Base-by-base conservation (phyloP, 306 rosid species). In the Begonia peltatifolia region DNA sequence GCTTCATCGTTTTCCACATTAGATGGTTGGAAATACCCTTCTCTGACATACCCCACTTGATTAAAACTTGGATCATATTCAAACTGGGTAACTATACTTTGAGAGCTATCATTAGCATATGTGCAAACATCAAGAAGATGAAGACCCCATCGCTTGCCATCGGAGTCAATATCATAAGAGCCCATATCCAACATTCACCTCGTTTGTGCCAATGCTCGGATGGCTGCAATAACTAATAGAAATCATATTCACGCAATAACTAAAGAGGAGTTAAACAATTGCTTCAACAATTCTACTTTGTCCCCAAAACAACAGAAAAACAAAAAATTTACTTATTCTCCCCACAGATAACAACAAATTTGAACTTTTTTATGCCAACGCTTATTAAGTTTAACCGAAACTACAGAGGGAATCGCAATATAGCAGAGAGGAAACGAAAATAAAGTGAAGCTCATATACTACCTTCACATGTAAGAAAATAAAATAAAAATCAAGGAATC, bases 101-200 rank as follows among this genome's bases (percentile, higher is more conserved):
- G 76, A 23, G 82, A 67, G 53, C 60, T 22, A 46, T 68, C 82
- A 17, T 69, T 88, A 3, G 88, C 55, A 63, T 78, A 68, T 3
- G 86, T 80, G 68, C 94, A 86, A 65, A 48, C 92, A 76, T 83
- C 94, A 61, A 90, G 74, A 22, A 76, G 92, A 79, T 90, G 94
- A 47, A 90, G 86, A 52, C 85, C 87, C 99, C 99, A 90, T 15
- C 92, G 77, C 56, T 68, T 69, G 47, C 86, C 84, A 56, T 90
- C 99, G 8, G 95, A 94, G 75, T 90, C 97, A 58, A 78, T 22
- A 6, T 85, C 66, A 70, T 68, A 67, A 0, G 82, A 48, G 52
- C 64, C 58, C 92, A 83, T 77, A 57, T 42, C 51, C 14, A 10
- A 44, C 48, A 44, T n/a, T 1, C n/a, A 4, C 48, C 48, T 44